A percentile compares a stretch with the other conserved stretches of the same genome.
Conservation (phyloP, 495 filamentous ascomycete genomes). For the Gamarada debralockiae region DNA sequence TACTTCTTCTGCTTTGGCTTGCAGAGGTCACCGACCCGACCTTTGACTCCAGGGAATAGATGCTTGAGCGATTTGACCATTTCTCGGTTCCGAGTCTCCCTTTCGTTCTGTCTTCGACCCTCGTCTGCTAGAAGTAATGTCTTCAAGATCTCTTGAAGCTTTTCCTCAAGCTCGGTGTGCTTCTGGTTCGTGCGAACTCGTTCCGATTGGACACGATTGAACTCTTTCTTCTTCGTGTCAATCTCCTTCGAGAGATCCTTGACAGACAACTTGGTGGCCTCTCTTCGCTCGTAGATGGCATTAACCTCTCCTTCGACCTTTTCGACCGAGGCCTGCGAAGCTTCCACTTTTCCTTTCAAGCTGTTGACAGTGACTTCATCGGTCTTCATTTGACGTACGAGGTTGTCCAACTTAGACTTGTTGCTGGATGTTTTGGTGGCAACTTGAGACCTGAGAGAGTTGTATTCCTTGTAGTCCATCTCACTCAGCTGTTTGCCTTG, state of each 20-base stretch:
- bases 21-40: conserved; percentile 87
- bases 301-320: conserved; percentile 70
- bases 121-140: conserved; percentile 80
- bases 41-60: conserved; percentile 87
- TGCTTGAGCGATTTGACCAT: conserved; percentile 81
- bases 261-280: conserved; percentile 52
- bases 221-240: conserved; percentile 84
- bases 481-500: conserved; percentile 83
- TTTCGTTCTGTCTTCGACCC: conserved; percentile 77
- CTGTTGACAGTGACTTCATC: conserved; percentile 86
- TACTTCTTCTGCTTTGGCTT: conserved; percentile 96
- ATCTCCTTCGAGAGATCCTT: conserved; percentile 72
- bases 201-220: conserved; percentile 80
- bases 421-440: conserved; percentile 78
- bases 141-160: conserved; percentile 72
- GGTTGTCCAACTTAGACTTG: conserved; percentile 78
- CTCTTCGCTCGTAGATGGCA: conserved; percentile 63
- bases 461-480: conserved; percentile 86
- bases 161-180: conserved; percentile 86
- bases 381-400: conserved; percentile 78
- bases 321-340: conserved; percentile 64
- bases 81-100: conserved; percentile 71
- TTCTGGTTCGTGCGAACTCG: conserved; percentile 72
- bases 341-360: conserved; percentile 80
- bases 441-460: conserved; percentile 78